Base-by-base conservation (phyloP, 1,139 yeast genomes). In the Pichia sp. region DNA sequence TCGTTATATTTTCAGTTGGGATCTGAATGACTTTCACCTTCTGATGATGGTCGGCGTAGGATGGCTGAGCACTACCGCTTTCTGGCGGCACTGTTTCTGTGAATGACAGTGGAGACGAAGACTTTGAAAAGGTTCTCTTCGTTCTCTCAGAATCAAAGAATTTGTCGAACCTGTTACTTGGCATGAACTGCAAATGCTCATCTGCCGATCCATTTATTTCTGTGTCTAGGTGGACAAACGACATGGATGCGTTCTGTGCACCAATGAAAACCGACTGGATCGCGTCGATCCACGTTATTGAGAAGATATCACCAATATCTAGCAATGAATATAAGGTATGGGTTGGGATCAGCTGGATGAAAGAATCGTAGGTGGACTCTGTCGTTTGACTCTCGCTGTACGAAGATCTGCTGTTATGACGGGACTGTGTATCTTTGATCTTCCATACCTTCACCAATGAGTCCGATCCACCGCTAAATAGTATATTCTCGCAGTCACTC, bases 221-320 rank as follows among this genome's bases (percentile, higher is more conserved):
- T 66, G 64, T 51, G 23, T 75, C 74, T 29, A 81, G 67, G 42
- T 70, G 72, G 59, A 89, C 82, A 85, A 89, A 92, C 44, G 89
- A 79, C 26, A 93, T 79, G 1, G 93, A 81, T 1, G 98, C 97
- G 67, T 92, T 92, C 68, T 93, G 98, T 10, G 96, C 85, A 1
- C 99, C 99, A 62, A 90, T 80, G 60, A 85, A 89, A 10, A 93
- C 73, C 0, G 90, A 81, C 50, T 82, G 78, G 13, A 80, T 68
- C 1, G 72, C 62, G 23, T 81, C 81, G 34, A 85, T 78, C 83
- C 95, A 90, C 5, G 84, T 80, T 38, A 93, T 72, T 5, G 96
- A 86, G 67, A 93, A 92, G 16, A 93, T 86, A 68, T 93, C 99
- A 46, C 99, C 99, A 51, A 93, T 87, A 71, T 93, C 99, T 47